Evolutionary conservation across 108 stramenopile genomes (phyloP), one percentile per base, ranked within the genome.

Genomic region (Mayamaea pseudoterrestris): DNA sequence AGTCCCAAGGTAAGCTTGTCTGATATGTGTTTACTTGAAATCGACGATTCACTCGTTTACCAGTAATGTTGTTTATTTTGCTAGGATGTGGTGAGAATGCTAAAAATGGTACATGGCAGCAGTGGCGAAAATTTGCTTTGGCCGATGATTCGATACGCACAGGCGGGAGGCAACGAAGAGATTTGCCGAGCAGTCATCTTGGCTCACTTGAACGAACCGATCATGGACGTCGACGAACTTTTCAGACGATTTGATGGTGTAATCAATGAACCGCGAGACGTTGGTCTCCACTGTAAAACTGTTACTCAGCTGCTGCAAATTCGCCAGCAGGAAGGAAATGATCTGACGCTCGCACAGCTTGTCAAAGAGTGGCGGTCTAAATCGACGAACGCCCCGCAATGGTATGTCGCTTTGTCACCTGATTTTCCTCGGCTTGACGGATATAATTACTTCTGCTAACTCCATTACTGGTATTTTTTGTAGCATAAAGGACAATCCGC

Each of bases 61-160:
- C 5, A 14, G 3, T 8, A 3, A 20, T 5, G 20, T 18, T 8
- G 8, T n/a, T n/a, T n/a, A n/a, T n/a, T n/a, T n/a, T n/a, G n/a
- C n/a, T 82, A 82, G 63, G 87, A 90, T 66, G 80, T 82, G 5
- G 58, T 77, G 1, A 41, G 66, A 59, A 74, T 80, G 68, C 20
- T 82, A 7, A 53, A 44, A 17, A 73, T 90, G 78, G 73, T 82
- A 43, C 68, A 80, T 42, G 80, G 77, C 7, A 64, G 75, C 3
- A 55, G 49, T 24, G 66, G 69, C 0, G 67, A 75, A 43, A 14
- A 41, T 16, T 30, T 66, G 5, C 71, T 82, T 43, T 68, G 72
- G 65, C 54, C 62, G 5, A 90, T 90, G 87, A 67, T 74, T 20
- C 71, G 61, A 49, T 90, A 90, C 40, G 82, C 70, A 7, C 78